Evolutionary conservation across 108 stramenopile species (phyloP).

Genomic region (Bacterosira constricta): DNA sequence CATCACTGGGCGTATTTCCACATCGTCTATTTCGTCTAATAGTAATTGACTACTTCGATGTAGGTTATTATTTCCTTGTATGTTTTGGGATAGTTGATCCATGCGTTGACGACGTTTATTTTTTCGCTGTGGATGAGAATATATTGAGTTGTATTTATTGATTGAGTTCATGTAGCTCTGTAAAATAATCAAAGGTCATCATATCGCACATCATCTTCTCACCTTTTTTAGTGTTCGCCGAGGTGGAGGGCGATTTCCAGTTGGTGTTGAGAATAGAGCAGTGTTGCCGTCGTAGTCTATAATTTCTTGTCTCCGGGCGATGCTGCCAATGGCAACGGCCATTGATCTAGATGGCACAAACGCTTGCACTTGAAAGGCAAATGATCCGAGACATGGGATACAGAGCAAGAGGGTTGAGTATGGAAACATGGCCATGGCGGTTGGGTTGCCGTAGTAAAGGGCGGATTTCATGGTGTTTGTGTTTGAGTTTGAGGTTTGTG

Average conservation of each 20-base stretch:
- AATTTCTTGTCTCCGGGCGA: background rate
- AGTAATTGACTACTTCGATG: background rate
- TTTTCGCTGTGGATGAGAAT: constrained; percentile 29
- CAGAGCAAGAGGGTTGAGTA: too few relatives aligned
- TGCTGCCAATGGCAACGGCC: background rate
- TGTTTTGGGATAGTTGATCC: constrained; percentile 4
- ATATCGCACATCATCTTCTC: constrained; percentile 1
- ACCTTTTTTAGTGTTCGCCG: constrained; percentile 65
- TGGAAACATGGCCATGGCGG: too few relatives aligned
- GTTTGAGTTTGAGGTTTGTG: too few relatives aligned
- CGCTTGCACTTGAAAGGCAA: background rate
- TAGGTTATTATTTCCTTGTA: background rate
- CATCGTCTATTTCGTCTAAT: constrained; percentile 37
- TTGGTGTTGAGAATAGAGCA: background rate
- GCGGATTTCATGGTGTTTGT: too few relatives aligned
- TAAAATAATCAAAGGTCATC: background rate
- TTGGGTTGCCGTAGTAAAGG: too few relatives aligned
- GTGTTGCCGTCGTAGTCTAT: background rate
- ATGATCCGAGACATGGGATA: too few relatives aligned
- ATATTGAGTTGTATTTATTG: background rate
- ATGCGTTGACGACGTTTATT: constrained; percentile 21
- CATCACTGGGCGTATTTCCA: constrained; percentile 71
- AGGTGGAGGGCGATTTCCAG: constrained; percentile 44
- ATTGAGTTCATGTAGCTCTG: background rate
- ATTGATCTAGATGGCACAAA: background rate